A percentile compares a stretch with the other conserved stretches of the same genome.
These are phyloP conservation scores for Allantophomopsis lycopodina DNA, from an alignment of 2,329 filamentous ascomycete genomes.

Conservation along the genomic window DNA sequence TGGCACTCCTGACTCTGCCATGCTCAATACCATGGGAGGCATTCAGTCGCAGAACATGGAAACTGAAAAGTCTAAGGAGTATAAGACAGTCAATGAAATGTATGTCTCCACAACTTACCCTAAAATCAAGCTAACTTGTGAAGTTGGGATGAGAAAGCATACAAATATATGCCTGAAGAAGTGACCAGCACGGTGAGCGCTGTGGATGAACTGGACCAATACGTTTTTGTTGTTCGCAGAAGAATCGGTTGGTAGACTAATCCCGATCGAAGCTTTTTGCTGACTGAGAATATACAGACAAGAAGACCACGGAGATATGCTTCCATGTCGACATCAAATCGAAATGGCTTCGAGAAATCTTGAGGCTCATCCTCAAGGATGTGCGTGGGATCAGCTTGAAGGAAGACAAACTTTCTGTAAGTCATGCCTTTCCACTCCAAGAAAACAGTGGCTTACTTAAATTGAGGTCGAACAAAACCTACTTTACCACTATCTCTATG, in stretches of 20 bases:
- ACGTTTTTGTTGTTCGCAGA: slow-evolving; percentile 6
- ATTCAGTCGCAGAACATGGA: too few relatives aligned
- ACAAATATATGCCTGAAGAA: slow-evolving; percentile 3
- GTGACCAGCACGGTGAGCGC: not conserved
- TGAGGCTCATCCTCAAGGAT: slow-evolving; percentile 3
- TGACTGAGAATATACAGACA: slow-evolving; percentile 3
- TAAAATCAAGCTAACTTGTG: too few relatives aligned
- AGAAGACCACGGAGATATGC: slow-evolving; percentile 1
- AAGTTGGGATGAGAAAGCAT: too few relatives aligned
- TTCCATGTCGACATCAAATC: slow-evolving; percentile 5
- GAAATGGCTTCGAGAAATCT: slow-evolving; percentile 1
- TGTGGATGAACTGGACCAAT: slow-evolving; percentile 4
- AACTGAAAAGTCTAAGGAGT: too few relatives aligned
- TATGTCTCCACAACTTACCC: too few relatives aligned
- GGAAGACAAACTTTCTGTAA: slow-evolving; percentile 3
- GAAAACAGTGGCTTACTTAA: not conserved
- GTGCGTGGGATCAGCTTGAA: slow-evolving; percentile 1
- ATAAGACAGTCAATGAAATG: too few relatives aligned
- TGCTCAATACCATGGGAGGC: too few relatives aligned
- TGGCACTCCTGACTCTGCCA: too few relatives aligned
- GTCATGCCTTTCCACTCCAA: not conserved
- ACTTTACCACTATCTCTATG: slow-evolving; percentile 6
- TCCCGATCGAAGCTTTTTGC: not conserved
- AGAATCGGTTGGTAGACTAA: slow-evolving; percentile 4
- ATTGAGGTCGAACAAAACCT: slow-evolving; percentile 6